Evolutionary conservation across 169 alveolate species (phyloP), one percentile per base, ranked within the genome.

Genomic region (Plasmodium billcollinsi): DNA sequence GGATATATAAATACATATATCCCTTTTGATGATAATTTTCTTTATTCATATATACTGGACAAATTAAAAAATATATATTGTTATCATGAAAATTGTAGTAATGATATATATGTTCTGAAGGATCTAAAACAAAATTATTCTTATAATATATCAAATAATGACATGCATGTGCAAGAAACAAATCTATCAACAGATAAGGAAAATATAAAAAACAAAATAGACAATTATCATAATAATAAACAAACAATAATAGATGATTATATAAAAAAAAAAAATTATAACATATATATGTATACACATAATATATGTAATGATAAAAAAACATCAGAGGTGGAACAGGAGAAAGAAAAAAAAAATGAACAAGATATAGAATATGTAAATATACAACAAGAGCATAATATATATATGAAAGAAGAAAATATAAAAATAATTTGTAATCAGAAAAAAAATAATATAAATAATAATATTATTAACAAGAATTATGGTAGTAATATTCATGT

Each of bases 51-150:
- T 63, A 14, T 83, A 33, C 43, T 39, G 39, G 66, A 83, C 33
- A 52, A 62, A 26, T 21, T 83, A 83, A 69, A 83, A 73, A 62
- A 18, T 24, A 20, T 29, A 50, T 83, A 83, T 62, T 15, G 15
- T 6, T 62, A 63, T n/a, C 29, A 69, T 12, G 50, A 69, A 29
- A 20, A 33, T 18, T 24, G 58, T 2, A 14, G 11, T 4, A 8
- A 69, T 20, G 33, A 61, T 43, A 12, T 14, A 12, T 58, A 70
- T 63, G 7, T 83, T 54, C 67, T 39, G 24, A 54, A 83, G 43
- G 39, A 62, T 49, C 15, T 83, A 83, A 69, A 83, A 73, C 47
- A 43, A 45, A 20, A 26, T 18, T 69, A 83, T 83, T 67, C 39
- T 11, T 83, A 67, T 21, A 21, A 80, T 15, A 72, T 18, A 8